Evolutionary conservation across 345 rosid species (phyloP).

Genomic region (Noccaea caerulescens): DNA sequence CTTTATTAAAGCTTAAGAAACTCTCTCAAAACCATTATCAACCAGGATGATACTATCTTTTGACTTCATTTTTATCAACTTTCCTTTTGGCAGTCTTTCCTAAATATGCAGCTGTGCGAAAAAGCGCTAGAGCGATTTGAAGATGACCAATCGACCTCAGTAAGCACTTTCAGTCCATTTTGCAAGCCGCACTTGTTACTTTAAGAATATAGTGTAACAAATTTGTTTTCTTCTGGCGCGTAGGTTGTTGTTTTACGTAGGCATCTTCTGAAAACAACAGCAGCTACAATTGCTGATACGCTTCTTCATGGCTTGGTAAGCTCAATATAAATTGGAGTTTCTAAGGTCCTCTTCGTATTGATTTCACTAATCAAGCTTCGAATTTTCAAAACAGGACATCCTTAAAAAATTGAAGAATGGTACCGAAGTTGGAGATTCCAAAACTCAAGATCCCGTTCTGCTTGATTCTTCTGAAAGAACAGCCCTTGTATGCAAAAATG

Average conservation of each 20-base stretch:
- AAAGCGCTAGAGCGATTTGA: constrained; percentile 88
- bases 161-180: constrained; percentile 51
- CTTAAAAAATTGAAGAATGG: constrained; percentile 85
- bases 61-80: constrained; percentile 18
- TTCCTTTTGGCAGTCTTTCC: constrained; percentile 67
- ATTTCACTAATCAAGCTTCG: constrained; percentile 21
- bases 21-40: no score
- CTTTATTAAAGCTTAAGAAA: no score
- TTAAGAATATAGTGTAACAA: constrained; percentile 5
- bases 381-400: constrained; percentile 55
- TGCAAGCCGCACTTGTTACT: neutral
- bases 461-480: constrained; percentile 68
- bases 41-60: constrained; percentile 20
- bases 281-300: constrained; percentile 67
- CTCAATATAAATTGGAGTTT: constrained; percentile 18
- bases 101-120: constrained; percentile 89
- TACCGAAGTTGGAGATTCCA: constrained; percentile 65
- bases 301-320: constrained; percentile 77
- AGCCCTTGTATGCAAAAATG: constrained; percentile 61
- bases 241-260: constrained; percentile 89
- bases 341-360: constrained; percentile 14
- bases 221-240: constrained; percentile 28
- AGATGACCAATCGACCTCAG: constrained; percentile 86
- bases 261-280: constrained; percentile 85
- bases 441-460: constrained; percentile 52